These are phyloP conservation scores for Solanum acaule DNA, from an alignment of 257 asterid species.

Conservation along the genomic window DNA sequence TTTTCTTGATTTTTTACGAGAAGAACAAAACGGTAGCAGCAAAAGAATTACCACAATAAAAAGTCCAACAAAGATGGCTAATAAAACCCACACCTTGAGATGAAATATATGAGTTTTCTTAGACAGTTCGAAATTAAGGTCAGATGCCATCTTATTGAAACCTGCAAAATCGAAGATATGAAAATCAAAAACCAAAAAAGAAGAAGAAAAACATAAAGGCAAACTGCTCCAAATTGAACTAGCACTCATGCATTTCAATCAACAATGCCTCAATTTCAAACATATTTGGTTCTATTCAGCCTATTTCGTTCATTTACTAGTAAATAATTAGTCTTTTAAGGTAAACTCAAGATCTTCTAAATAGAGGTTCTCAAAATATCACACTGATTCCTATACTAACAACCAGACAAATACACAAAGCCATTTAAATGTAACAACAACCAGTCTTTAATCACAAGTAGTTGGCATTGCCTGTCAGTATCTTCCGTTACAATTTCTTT, in stretches of 20 bases:
- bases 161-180: conserved; percentile 12
- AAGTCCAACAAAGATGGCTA: conserved; percentile 45
- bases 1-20: conserved; percentile 31
- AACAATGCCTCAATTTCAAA: background rate
- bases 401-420: background rate
- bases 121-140: conserved; percentile 39
- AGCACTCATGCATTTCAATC: background rate
- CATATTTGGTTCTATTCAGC: background rate
- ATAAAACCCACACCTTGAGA: conserved; percentile 66
- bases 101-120: conserved; percentile 57
- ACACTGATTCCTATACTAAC: background rate
- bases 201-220: background rate
- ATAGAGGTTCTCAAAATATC: background rate
- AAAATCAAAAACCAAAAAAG: background rate
- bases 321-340: background rate
- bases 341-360: background rate
- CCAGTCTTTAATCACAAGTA: background rate
- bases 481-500: background rate
- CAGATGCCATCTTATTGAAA: conserved; percentile 38
- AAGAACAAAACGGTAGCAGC: conserved; percentile 39
- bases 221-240: background rate
- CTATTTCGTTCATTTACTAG: background rate
- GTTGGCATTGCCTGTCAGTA: background rate
- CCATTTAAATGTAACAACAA: background rate
- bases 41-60: conserved; percentile 33